Conservation (phyloP, 108 stramenopile species). For the Cyclotella sp. region DNA sequence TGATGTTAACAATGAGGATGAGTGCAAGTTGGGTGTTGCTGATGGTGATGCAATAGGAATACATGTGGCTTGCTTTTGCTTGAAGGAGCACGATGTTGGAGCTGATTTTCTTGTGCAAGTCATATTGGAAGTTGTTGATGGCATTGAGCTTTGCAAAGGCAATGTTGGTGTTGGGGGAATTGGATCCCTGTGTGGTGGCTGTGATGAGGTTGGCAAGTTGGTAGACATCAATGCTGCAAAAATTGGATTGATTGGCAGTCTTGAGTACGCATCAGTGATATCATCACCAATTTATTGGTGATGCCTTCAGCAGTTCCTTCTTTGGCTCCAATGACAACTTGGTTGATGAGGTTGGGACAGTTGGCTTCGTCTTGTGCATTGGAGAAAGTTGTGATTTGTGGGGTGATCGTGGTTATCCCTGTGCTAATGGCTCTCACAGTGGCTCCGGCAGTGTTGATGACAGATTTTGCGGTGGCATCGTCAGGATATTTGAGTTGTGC, state of each 20-base stretch:
- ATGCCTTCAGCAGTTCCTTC: background rate
- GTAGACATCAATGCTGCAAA: background rate
- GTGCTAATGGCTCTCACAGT: too few relatives aligned
- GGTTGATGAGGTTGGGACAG: too few relatives aligned
- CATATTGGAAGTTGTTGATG: background rate
- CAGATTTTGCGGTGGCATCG: too few relatives aligned
- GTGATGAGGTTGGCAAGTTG: background rate
- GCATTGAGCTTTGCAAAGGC: background rate
- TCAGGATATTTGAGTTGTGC: too few relatives aligned
- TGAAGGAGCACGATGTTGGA: background rate
- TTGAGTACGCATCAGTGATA: constrained; percentile 5
- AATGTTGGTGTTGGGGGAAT: background rate
- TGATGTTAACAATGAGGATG: constrained; percentile 1
- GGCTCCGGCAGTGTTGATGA: too few relatives aligned
- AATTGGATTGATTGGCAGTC: background rate
- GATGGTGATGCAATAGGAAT: background rate
- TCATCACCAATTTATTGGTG: too few relatives aligned
- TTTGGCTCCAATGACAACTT: constrained; percentile 8
- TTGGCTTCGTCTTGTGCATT: too few relatives aligned
- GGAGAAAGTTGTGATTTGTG: too few relatives aligned
- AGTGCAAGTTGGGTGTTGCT: background rate
- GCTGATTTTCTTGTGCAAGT: constrained; percentile 2
- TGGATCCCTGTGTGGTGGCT: background rate
- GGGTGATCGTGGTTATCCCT: too few relatives aligned
- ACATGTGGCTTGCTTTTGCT: background rate